Percentiles rank a stretch among this genome's conserved stretches.
These are phyloP conservation scores for Neophaeococcomyces aloes DNA, from an alignment of 2,329 filamentous ascomycete genomes.

Conservation along the genomic window DNA sequence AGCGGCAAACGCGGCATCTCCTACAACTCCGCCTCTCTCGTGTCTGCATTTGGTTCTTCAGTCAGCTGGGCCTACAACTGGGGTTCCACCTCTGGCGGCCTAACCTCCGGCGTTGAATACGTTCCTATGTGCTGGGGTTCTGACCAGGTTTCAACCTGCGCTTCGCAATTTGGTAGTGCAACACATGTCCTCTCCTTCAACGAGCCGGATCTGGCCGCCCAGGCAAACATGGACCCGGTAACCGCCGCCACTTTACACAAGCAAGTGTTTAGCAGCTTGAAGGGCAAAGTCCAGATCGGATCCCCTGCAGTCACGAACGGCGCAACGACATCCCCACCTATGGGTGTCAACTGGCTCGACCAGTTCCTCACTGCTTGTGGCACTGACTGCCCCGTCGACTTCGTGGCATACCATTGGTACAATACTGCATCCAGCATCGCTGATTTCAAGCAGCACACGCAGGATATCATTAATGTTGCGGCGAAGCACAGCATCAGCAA, in stretches of 20 bases:
- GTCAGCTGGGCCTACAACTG: conserved; percentile 40
- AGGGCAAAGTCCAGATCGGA: conserved; percentile 30
- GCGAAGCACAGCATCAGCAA: conserved; percentile 26
- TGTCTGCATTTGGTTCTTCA: conserved; percentile 25
- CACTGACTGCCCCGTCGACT: conserved; percentile 30
- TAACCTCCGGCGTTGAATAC: conserved; percentile 29
- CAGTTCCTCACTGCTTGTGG: conserved; percentile 31
- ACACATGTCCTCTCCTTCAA: conserved; percentile 36
- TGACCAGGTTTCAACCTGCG: conserved; percentile 15
- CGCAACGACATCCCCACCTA: conserved; percentile 13
- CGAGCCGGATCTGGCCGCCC: conserved; percentile 33
- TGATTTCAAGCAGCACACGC: conserved; percentile 31
- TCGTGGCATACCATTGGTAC: conserved; percentile 39
- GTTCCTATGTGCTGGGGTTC: conserved; percentile 37
- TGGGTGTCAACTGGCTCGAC: conserved; percentile 33
- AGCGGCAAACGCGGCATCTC: conserved; percentile 27
- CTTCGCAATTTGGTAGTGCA: conserved; percentile 25
- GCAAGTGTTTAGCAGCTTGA: conserved; percentile 30
- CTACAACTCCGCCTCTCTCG: conserved; percentile 31
- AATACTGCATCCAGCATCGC: conserved; percentile 22
- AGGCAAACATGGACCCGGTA: conserved; percentile 30
- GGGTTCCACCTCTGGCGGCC: conserved; percentile 26
- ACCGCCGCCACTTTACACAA: conserved; percentile 30
- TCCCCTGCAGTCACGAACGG: conserved; percentile 35
- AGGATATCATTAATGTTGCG: conserved; percentile 27